Conservation (phyloP, 179 eudicot species). For the Vitellaria paradoxa region DNA sequence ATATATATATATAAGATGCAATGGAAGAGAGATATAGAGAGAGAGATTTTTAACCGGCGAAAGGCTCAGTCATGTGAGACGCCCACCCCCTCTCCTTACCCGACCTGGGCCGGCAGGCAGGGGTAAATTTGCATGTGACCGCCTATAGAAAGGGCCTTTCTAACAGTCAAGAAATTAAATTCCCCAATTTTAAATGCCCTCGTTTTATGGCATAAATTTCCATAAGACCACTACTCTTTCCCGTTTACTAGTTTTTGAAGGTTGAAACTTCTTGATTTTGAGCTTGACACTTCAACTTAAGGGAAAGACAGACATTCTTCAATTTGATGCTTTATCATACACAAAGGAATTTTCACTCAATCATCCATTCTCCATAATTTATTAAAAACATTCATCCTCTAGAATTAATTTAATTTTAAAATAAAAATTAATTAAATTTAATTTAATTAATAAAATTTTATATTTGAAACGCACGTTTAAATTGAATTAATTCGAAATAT, state of each 20-base stretch:
- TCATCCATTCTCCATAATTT: neutral
- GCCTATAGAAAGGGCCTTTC: neutral
- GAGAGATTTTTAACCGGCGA: conserved; percentile 14
- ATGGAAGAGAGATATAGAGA: conserved; percentile 7
- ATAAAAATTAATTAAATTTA: too few relatives aligned
- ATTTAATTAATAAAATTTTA: too few relatives aligned
- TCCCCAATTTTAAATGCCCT: neutral
- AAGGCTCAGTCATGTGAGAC: conserved; percentile 8
- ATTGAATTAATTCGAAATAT: too few relatives aligned
- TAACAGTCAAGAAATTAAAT: neutral
- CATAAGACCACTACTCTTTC: neutral
- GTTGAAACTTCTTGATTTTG: conserved; percentile 1
- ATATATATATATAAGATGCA: too few relatives aligned
- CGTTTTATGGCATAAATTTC: neutral
- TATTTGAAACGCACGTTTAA: too few relatives aligned
- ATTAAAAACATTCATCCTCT: too few relatives aligned
- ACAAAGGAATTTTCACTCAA: neutral
- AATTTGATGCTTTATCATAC: neutral
- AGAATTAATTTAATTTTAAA: too few relatives aligned
- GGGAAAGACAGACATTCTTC: neutral
- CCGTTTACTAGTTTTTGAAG: conserved; percentile 2
- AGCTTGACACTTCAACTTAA: conserved; percentile 8
- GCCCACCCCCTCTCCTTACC: conserved; percentile 7
- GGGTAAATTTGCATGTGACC: conserved; percentile 17
- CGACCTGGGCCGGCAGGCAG: conserved; percentile 20